These are phyloP conservation scores for Annulohypoxylon moriforme DNA, from an alignment of 495 filamentous ascomycete genomes.

Conservation along the genomic window DNA sequence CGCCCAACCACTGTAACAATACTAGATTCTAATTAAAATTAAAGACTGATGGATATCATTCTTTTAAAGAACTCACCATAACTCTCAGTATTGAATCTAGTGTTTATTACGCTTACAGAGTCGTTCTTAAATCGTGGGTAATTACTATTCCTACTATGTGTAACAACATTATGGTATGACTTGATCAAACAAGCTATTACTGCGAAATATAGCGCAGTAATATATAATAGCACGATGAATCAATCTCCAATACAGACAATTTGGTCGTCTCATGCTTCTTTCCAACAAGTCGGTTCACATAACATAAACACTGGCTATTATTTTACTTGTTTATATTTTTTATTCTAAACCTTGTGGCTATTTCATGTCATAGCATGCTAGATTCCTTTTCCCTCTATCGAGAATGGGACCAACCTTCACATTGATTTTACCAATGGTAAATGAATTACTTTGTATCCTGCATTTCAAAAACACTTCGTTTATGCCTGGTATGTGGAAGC, in stretches of 20 bases:
- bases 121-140: too few relatives aligned
- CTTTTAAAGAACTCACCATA: too few relatives aligned
- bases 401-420: conserved; percentile 17
- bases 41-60: too few relatives aligned
- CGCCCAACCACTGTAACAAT: background rate
- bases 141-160: too few relatives aligned
- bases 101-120: too few relatives aligned
- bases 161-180: too few relatives aligned
- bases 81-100: too few relatives aligned
- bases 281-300: conserved; percentile 28
- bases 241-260: background rate
- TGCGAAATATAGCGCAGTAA: too few relatives aligned
- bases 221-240: too few relatives aligned
- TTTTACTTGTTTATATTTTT: conserved; percentile 44
- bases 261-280: background rate
- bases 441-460: conserved; percentile 12
- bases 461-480: conserved; percentile 41
- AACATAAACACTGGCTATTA: conserved; percentile 12
- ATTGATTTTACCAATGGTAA: conserved; percentile 21
- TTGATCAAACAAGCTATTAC: too few relatives aligned
- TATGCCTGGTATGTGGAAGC: conserved; percentile 98
- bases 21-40: too few relatives aligned
- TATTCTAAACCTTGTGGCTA: conserved; percentile 29
- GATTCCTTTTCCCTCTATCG: conserved; percentile 32
- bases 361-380: conserved; percentile 34